phyloP scores from a whole-genome alignment of 768 basidiomycete genomes.

The Hypholoma fasciculare region DNA sequence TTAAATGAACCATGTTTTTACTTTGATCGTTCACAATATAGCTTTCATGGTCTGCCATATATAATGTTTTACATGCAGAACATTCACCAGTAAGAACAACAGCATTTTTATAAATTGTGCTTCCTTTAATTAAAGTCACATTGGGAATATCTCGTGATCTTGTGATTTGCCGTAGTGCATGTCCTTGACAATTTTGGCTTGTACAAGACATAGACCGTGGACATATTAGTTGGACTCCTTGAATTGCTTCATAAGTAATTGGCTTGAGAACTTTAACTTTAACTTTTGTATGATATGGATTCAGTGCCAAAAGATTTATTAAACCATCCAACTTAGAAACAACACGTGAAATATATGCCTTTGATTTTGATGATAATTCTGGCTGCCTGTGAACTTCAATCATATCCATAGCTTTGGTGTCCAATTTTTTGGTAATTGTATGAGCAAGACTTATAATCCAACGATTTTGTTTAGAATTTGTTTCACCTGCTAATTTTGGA shows the following conservation, averaged over 20 bases:
- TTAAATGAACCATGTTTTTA: constrained; percentile 3
- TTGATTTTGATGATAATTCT: not conserved
- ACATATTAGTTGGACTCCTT: not conserved
- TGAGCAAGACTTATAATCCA: not conserved
- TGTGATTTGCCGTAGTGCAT: not conserved
- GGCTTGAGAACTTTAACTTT: not conserved
- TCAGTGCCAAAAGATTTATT: not conserved
- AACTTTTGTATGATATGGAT: not conserved
- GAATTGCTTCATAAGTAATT: not conserved
- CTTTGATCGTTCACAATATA: not conserved
- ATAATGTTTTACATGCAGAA: constrained; percentile 6
- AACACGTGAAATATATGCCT: not conserved
- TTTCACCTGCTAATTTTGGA: not conserved
- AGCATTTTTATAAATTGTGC: constrained; percentile 1
- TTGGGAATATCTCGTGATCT: constrained; percentile 1
- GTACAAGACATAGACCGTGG: not conserved
- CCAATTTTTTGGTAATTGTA: not conserved
- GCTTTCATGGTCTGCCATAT: constrained; percentile 14
- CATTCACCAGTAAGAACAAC: constrained; percentile 8
- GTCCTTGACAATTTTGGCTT: not conserved
- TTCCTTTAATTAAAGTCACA: constrained; percentile 7
- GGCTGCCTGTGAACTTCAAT: not conserved
- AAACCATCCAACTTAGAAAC: not conserved
- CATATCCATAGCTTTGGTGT: not conserved
- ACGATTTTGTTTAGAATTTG: not conserved